Percentiles rank a stretch among this genome's conserved stretches.
Conservation (phyloP, 140 eudicot species). For the Bidens hawaiensis region DNA sequence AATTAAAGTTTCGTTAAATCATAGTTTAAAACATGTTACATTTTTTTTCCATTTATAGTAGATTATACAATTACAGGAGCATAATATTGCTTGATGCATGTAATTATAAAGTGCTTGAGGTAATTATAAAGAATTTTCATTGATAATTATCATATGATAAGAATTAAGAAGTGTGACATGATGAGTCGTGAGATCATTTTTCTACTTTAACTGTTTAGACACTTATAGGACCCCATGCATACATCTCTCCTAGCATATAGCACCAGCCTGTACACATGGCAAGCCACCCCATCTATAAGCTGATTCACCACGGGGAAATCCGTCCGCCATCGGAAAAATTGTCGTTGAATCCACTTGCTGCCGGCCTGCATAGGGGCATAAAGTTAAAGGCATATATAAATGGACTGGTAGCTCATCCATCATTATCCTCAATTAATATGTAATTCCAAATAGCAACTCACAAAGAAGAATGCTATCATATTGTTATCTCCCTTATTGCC, state of each 20-base stretch:
- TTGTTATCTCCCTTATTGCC: not conserved
- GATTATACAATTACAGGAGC: too few relatives aligned
- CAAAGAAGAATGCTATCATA: not conserved
- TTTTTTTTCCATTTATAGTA: too few relatives aligned
- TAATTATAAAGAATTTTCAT: not conserved
- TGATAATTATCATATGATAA: not conserved
- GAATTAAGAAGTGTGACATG: not conserved
- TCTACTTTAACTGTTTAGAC: not conserved
- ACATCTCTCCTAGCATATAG: not conserved
- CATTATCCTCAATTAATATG: slow-evolving; percentile 18
- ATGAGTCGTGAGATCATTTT: not conserved
- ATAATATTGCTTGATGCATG: too few relatives aligned
- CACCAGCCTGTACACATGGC: slow-evolving; percentile 26
- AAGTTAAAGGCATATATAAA: not conserved
- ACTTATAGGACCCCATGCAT: not conserved
- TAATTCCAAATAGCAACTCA: not conserved
- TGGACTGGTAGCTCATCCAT: slow-evolving; percentile 20
- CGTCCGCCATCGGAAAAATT: not conserved
- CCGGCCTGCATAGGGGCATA: not conserved
- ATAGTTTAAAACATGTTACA: too few relatives aligned
- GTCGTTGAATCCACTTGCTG: not conserved
- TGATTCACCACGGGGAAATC: not conserved
- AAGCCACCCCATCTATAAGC: slow-evolving; percentile 5
- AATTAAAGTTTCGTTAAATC: too few relatives aligned
- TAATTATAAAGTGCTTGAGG: too few relatives aligned